These are phyloP conservation scores for Neonectria sp. DNA, from an alignment of 2,329 filamentous ascomycete species.

Conservation along the genomic window DNA sequence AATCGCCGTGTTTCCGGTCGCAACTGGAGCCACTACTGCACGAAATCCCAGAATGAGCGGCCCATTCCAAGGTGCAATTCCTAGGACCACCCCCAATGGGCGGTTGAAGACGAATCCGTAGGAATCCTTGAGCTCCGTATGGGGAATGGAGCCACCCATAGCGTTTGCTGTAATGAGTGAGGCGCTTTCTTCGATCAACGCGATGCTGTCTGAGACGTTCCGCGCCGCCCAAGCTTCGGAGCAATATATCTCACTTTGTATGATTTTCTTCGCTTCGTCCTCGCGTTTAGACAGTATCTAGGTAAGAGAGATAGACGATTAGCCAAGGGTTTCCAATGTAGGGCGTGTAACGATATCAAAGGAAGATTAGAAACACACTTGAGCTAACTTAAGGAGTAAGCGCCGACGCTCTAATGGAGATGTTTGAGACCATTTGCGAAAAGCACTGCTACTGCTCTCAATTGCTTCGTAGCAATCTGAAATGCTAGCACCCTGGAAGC, in stretches of 20 bases:
- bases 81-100: conserved; percentile 45
- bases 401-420: not conserved
- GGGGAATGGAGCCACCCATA: not conserved
- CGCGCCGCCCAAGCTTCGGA: conserved; percentile 8
- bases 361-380: not conserved
- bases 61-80: conserved; percentile 50
- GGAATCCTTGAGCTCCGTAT: not conserved
- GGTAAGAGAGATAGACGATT: too few relatives aligned
- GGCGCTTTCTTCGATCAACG: conserved; percentile 1
- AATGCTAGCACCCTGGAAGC: not conserved
- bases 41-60: conserved; percentile 43
- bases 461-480: not conserved
- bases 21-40: conserved; percentile 39
- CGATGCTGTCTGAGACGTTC: conserved; percentile 10
- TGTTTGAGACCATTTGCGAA: not conserved
- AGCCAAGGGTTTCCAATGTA: too few relatives aligned
- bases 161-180: conserved; percentile 2
- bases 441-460: not conserved
- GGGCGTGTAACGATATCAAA: too few relatives aligned
- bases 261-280: not conserved
- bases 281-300: not conserved
- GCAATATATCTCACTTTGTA: conserved; percentile 21
- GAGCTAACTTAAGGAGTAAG: not conserved
- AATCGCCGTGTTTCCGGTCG: conserved; percentile 45
- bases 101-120: conserved; percentile 32